Conservation (phyloP, 2,329 filamentous ascomycete species). For the Clonostachys byssicola region DNA sequence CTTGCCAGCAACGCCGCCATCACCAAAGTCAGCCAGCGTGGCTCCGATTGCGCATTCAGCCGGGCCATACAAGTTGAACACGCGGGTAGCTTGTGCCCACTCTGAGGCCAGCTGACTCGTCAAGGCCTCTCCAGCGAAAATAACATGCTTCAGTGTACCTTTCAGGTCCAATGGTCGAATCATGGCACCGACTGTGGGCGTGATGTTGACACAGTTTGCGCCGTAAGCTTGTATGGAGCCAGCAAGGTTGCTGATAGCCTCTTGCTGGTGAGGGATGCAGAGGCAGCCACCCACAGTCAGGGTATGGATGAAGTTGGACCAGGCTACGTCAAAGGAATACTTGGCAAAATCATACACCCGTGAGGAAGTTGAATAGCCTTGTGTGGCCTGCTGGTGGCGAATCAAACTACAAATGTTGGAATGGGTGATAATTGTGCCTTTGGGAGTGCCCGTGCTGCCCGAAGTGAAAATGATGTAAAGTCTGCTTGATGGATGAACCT, state of each 20-base stretch:
- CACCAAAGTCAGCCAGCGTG: background rate
- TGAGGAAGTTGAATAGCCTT: conserved; percentile 4
- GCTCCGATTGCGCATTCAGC: conserved; percentile 16
- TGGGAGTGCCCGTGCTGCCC: conserved; percentile 15
- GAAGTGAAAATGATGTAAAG: conserved; percentile 14
- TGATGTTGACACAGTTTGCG: conserved; percentile 21
- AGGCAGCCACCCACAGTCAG: conserved; percentile 34
- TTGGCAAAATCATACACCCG: conserved; percentile 12
- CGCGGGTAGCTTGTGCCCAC: conserved; percentile 5
- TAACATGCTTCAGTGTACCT: background rate
- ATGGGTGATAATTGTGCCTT: conserved; percentile 13
- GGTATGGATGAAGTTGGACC: conserved; percentile 6
- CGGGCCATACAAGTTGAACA: conserved; percentile 10
- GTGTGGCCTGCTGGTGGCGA: background rate
- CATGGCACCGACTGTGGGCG: conserved; percentile 32
- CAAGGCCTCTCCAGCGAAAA: conserved; percentile 8
- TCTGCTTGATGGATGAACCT: conserved; percentile 1
- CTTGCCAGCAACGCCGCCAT: conserved; percentile 6
- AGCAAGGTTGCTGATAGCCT: conserved; percentile 40
- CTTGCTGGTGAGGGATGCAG: conserved; percentile 48
- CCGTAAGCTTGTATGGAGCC: conserved; percentile 33
- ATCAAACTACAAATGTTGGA: conserved; percentile 3
- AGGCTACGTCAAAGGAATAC: conserved; percentile 12
- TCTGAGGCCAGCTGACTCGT: conserved; percentile 3
- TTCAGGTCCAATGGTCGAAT: background rate